phyloP scores from a whole-genome alignment of 1,284 basidiomycete species.

The Moesziomyces parantarcticus region DNA sequence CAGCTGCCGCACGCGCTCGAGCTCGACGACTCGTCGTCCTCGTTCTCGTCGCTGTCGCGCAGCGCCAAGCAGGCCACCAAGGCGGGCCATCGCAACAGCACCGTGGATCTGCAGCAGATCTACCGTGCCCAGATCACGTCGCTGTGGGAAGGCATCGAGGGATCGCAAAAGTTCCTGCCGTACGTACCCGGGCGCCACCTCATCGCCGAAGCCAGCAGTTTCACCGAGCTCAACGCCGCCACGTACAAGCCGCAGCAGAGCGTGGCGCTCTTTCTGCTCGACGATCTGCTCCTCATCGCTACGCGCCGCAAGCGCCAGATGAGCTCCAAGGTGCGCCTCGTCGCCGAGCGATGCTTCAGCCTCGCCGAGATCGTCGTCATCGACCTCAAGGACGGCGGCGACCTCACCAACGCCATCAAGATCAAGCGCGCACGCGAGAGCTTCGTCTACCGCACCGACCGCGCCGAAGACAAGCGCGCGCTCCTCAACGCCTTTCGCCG shows the following conservation, averaged over 20 bases:
- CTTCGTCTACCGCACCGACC: constrained; percentile 88
- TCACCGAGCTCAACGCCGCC: constrained; percentile 88
- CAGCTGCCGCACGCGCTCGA: constrained; percentile 60
- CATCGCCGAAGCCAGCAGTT: constrained; percentile 84
- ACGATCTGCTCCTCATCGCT: constrained; percentile 90
- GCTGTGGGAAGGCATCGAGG: constrained; percentile 89
- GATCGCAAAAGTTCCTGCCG: constrained; percentile 94
- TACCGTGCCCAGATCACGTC: constrained; percentile 94
- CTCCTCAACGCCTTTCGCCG: constrained; percentile 87
- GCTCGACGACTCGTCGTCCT: constrained; percentile 47
- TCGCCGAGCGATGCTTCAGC: constrained; percentile 92
- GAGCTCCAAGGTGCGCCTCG: constrained; percentile 74
- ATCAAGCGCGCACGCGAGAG: constrained; percentile 91
- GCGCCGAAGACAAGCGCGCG: constrained; percentile 83
- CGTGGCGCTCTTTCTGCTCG: constrained; percentile 88
- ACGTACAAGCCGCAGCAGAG: constrained; percentile 92
- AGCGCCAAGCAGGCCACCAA: constrained; percentile 12
- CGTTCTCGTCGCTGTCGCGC: constrained; percentile 17
- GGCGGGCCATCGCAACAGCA: constrained; percentile 39
- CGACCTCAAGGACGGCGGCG: constrained; percentile 93
- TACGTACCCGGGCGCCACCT: constrained; percentile 89
- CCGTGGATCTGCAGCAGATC: constrained; percentile 83
- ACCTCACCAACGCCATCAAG: constrained; percentile 94
- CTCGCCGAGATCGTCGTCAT: constrained; percentile 91
- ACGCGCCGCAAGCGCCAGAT: constrained; percentile 70